Evolutionary conservation across 108 stramenopile genomes (phyloP).

Genomic region (Conticribra guillardii): DNA sequence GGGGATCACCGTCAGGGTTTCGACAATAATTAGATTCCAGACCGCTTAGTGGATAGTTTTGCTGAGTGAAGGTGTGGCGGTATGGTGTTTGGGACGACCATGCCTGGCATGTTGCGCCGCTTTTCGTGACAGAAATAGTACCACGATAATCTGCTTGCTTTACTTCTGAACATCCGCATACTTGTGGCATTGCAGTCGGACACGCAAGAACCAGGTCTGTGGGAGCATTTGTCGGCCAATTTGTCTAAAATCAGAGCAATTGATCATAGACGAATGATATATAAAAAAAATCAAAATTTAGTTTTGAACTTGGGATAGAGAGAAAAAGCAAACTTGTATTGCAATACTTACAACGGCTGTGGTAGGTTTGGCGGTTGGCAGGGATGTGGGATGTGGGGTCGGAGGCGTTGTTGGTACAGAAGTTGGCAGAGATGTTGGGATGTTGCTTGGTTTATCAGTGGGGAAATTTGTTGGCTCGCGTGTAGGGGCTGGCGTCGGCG

Average conservation of each 20-base stretch:
- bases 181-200: neutral
- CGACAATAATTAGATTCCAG: neutral
- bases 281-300: no score
- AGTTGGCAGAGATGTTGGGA: no score
- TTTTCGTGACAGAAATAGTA: neutral
- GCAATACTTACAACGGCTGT: no score
- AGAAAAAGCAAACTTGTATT: no score
- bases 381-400: no score
- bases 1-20: conserved; percentile 12
- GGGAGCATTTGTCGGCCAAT: no score
- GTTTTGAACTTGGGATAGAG: no score
- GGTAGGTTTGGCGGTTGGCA: neutral
- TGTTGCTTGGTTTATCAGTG: no score
- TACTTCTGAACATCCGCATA: neutral
- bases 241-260: no score
- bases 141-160: conserved; percentile 14
- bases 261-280: no score
- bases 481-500: neutral
- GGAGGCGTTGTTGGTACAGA: no score
- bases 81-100: conserved; percentile 4
- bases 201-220: no score
- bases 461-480: neutral
- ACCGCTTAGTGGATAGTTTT: conserved; percentile 6
- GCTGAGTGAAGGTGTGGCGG: neutral
- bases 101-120: neutral